phyloP scores from a whole-genome alignment of 306 rosid genomes.

The Glycine soja region DNA sequence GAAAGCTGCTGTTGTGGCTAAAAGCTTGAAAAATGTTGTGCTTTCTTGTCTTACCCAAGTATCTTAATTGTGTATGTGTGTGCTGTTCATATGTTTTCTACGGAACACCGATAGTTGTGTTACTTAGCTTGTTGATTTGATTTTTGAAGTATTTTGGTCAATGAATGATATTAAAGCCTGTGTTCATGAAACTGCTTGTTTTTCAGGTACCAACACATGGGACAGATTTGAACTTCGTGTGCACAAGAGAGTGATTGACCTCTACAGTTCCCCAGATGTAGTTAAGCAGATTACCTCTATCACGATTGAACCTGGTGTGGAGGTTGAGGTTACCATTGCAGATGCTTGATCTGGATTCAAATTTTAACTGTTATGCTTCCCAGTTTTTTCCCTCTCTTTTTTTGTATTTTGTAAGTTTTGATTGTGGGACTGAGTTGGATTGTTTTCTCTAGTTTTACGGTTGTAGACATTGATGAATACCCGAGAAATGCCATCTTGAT shows the following conservation, averaged over 20 bases:
- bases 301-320: constrained; percentile 92
- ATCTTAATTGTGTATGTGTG: background rate
- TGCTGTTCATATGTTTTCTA: background rate
- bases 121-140: background rate
- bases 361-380: background rate
- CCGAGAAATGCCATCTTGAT: constrained; percentile 25
- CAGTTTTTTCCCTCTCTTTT: background rate
- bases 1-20: too few relatives aligned
- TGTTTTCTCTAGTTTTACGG: constrained; percentile 35
- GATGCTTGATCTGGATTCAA: constrained; percentile 52
- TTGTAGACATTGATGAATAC: constrained; percentile 33
- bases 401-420: constrained; percentile 15
- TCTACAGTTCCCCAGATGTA: constrained; percentile 89
- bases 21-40: too few relatives aligned
- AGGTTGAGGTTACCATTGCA: constrained; percentile 91
- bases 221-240: constrained; percentile 92
- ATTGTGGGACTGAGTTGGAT: constrained; percentile 20
- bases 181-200: constrained; percentile 1
- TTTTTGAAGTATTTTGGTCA: background rate
- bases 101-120: background rate
- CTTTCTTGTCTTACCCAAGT: background rate
- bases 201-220: constrained; percentile 88
- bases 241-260: constrained; percentile 93
- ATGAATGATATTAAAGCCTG: background rate
- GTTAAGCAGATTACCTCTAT: constrained; percentile 94